Conservation (phyloP, 345 rosid genomes). For the Gossypium stocksii region DNA sequence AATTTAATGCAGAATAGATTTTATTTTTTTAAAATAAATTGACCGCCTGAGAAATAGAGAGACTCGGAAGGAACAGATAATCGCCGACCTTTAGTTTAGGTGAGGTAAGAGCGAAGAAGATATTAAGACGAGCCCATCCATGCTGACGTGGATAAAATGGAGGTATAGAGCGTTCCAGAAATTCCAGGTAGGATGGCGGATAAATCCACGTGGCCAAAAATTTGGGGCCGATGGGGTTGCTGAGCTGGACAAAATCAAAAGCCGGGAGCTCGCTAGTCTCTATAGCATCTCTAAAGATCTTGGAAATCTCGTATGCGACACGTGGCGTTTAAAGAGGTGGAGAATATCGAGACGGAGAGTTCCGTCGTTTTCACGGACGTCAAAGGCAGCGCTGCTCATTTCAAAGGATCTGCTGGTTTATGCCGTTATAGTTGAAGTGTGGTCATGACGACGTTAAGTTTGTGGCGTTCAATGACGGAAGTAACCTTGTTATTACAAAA, state of each 20-base stretch:
- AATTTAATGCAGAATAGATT: constrained; percentile 11
- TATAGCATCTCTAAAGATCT: constrained; percentile 19
- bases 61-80: constrained; percentile 19
- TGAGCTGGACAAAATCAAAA: constrained; percentile 48
- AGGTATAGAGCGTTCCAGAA: constrained; percentile 22
- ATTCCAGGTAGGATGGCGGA: constrained; percentile 34
- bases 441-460: constrained; percentile 8
- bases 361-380: constrained; percentile 14
- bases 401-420: neutral
- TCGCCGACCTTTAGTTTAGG: constrained; percentile 23
- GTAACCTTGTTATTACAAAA: neutral
- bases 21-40: constrained; percentile 2
- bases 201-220: constrained; percentile 25
- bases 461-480: neutral
- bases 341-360: neutral
- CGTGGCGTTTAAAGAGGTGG: constrained; percentile 1
- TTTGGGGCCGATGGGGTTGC: constrained; percentile 10
- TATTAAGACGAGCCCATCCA: constrained; percentile 11
- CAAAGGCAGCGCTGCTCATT: neutral
- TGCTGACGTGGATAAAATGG: constrained; percentile 51
- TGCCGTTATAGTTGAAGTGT: neutral
- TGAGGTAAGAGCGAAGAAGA: constrained; percentile 19
- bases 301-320: constrained; percentile 14
- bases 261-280: constrained; percentile 17
- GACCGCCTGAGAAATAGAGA: constrained; percentile 19